phyloP scores from a whole-genome alignment of 2,329 filamentous ascomycete species.

The Ceratocystis colombiana region DNA sequence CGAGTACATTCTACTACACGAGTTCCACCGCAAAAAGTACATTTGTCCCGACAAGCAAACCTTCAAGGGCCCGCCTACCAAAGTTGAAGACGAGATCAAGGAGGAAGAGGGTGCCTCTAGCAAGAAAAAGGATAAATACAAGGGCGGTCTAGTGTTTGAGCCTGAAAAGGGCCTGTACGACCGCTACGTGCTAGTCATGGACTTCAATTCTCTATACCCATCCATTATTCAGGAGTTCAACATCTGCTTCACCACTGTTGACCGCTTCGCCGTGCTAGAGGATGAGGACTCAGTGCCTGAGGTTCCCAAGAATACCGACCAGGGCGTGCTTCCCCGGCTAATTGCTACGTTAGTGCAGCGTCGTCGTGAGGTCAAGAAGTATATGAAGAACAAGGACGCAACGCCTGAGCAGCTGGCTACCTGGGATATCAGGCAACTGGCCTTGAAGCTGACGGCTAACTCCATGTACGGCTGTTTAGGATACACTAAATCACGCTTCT shows the following conservation, averaged over 20 bases:
- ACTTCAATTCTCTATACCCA: slow-evolving; percentile 98
- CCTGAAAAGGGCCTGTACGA: slow-evolving; percentile 96
- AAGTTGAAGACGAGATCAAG: slow-evolving; percentile 21
- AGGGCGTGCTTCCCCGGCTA: slow-evolving; percentile 78
- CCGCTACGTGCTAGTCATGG: slow-evolving; percentile 98
- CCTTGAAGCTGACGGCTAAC: slow-evolving; percentile 93
- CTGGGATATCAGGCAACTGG: slow-evolving; percentile 97
- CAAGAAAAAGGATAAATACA: slow-evolving; percentile 99
- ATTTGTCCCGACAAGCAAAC: slow-evolving; percentile 93
- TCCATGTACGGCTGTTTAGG: slow-evolving; percentile 99
- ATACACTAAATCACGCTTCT: slow-evolving; percentile 94
- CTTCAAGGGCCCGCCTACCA: slow-evolving; percentile 48
- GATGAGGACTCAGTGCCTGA: slow-evolving; percentile 85
- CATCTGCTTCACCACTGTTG: slow-evolving; percentile 97
- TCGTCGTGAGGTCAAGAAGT: slow-evolving; percentile 80
- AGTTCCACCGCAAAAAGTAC: slow-evolving; percentile 94
- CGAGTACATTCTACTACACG: slow-evolving; percentile 96
- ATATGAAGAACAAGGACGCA: slow-evolving; percentile 91
- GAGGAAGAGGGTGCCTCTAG: slow-evolving; percentile 53
- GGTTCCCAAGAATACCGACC: slow-evolving; percentile 64
- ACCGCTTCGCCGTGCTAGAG: slow-evolving; percentile 52
- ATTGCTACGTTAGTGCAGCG: slow-evolving; percentile 86
- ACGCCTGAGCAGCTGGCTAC: slow-evolving; percentile 78
- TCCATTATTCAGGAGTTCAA: slow-evolving; percentile 99
- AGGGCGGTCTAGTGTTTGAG: slow-evolving; percentile 96